Evolutionary conservation across 202 grass and related monocot genomes (phyloP).

Genomic region (Setaria italica): DNA sequence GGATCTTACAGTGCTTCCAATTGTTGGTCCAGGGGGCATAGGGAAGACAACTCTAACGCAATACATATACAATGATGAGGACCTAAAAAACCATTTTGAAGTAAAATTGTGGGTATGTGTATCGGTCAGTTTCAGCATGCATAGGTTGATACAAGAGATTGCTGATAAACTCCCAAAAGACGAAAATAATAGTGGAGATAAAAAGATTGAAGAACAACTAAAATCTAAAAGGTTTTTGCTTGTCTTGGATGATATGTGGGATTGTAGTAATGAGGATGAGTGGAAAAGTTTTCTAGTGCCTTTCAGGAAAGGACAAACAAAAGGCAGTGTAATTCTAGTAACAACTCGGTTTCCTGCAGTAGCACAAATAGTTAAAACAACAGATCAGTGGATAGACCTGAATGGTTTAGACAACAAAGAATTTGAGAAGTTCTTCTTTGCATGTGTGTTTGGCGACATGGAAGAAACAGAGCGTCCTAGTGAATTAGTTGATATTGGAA

Average conservation of each 20-base stretch:
- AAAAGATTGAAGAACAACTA: not conserved
- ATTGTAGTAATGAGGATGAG: not conserved
- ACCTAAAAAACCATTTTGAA: not conserved
- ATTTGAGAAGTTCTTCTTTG: not conserved
- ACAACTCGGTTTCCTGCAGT: not conserved
- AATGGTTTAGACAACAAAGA: not conserved
- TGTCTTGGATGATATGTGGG: slow-evolving; percentile 18
- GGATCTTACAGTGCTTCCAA: not conserved
- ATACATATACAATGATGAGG: not conserved
- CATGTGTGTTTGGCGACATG: not conserved
- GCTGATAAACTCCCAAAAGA: not conserved
- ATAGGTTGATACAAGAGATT: not conserved
- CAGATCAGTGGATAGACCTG: not conserved
- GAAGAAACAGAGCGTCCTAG: accelerated
- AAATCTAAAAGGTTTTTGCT: not conserved
- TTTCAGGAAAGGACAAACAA: not conserved
- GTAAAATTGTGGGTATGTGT: not conserved
- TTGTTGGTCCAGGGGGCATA: not conserved
- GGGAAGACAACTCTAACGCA: not conserved
- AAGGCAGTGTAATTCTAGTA: not conserved
- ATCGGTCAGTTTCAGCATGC: not conserved
- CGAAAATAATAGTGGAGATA: not conserved
- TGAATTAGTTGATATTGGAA: not conserved
- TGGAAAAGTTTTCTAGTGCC: not conserved
- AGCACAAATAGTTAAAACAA: not conserved